Evolutionary conservation across 179 eudicot species (phyloP), one percentile per base, ranked within the genome.

Genomic region (Gypsophila paniculata): DNA sequence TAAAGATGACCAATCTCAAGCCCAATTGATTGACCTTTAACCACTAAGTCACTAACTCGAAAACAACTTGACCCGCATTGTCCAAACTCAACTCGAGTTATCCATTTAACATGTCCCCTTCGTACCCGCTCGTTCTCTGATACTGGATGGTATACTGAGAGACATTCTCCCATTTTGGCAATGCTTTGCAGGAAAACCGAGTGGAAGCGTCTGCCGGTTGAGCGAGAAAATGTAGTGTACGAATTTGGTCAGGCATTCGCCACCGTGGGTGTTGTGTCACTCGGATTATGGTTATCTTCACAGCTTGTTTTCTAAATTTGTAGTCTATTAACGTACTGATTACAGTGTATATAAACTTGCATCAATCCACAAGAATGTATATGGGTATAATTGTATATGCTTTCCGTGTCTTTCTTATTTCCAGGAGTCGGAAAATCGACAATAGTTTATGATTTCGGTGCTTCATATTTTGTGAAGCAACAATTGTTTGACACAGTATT

Each of bases 171-270:
- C 64, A 12, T 15, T 23, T 14, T 0, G 6, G 39, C 26, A 39
- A 26, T 66, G 59, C 46, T 4, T 74, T 42, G 65, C 84, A 93
- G 98, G 83, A 81, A 82, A 74, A 93, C 97, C 9, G 85, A 89
- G 69, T 93, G 98, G 97, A 77, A 75, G 58, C 86, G 55, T 71
- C 74, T 91, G 69, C 91, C 93, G 0, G 65, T 62, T 22, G 85
- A 88, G 74, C 69, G 77, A 72, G 84, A 82, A 52, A 88, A 86
- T 73, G 23, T 91, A 39, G 53, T 85, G 61, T 78, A 39, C 3
- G 98, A 91, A 61, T 67, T 86, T 12, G 88, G 86, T 23, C 98
- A 91, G 86, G 98, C 94, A 77, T 78, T 93, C 65, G 96, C 86
- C 17, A 93, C 96, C 2, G 59, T 93, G 12, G 82, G 86, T 54